Conservation (phyloP, 1,139 yeast genomes). For the Zygosaccharomyces pseudobailii region DNA sequence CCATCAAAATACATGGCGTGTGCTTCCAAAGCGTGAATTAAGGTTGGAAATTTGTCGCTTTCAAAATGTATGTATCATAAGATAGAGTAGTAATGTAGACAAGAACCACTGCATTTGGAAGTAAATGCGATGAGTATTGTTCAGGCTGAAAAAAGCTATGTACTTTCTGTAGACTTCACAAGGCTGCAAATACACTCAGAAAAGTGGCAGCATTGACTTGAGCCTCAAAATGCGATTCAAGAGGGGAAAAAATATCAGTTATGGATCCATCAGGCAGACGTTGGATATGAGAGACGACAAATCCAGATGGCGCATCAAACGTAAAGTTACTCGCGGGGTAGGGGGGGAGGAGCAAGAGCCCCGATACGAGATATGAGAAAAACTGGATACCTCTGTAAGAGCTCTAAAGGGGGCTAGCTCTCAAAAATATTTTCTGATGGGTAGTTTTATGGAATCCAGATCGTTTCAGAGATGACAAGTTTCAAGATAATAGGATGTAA, state of each 20-base stretch:
- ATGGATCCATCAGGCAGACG: slow-evolving; percentile 8
- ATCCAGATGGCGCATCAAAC: no score
- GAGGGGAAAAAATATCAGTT: slow-evolving; percentile 7
- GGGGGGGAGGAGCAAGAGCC: no score
- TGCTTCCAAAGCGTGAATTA: slow-evolving; percentile 8
- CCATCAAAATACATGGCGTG: slow-evolving; percentile 8
- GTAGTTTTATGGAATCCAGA: no score
- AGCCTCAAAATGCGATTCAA: slow-evolving; percentile 5
- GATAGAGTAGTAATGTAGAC: slow-evolving; percentile 7
- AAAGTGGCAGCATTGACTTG: slow-evolving; percentile 5
- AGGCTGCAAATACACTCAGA: neutral
- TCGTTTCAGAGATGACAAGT: slow-evolving; percentile 3
- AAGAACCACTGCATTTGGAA: slow-evolving; percentile 5
- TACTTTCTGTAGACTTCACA: slow-evolving; percentile 1
- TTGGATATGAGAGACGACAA: slow-evolving; percentile 5
- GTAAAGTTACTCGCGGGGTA: no score
- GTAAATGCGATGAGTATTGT: slow-evolving; percentile 6
- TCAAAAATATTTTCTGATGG: no score
- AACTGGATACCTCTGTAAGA: no score
- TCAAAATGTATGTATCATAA: slow-evolving; percentile 7
- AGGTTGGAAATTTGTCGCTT: slow-evolving; percentile 8
- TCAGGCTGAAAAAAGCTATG: slow-evolving; percentile 3
- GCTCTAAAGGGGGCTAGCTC: no score
- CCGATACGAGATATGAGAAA: no score
- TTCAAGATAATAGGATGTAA: slow-evolving; percentile 2